Conservation (phyloP, 371 early-diverging fungal species). For the Mucor indicus region DNA sequence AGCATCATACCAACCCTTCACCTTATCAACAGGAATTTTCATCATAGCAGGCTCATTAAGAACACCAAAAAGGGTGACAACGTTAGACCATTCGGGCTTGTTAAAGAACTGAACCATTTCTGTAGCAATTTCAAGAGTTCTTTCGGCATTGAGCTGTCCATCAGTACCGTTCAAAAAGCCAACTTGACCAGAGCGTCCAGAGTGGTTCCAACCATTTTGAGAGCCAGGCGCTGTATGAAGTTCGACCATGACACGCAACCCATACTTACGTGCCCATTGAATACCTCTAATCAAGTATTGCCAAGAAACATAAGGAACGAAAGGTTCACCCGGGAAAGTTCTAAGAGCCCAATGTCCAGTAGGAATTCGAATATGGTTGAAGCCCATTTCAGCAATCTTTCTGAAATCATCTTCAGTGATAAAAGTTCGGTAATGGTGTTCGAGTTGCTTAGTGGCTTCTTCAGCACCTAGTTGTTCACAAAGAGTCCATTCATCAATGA, state of each 20-base stretch:
- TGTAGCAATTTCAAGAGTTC: slow-evolving; percentile 29
- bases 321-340: slow-evolving; percentile 46
- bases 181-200: slow-evolving; percentile 46
- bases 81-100: slow-evolving; percentile 49
- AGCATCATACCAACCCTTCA: slow-evolving; percentile 30
- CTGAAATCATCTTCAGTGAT: slow-evolving; percentile 69
- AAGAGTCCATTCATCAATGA: slow-evolving; percentile 67
- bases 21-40: slow-evolving; percentile 16
- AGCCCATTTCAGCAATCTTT: slow-evolving; percentile 58
- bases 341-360: slow-evolving; percentile 73
- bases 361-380: slow-evolving; percentile 78
- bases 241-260: slow-evolving; percentile 71
- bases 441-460: slow-evolving; percentile 48
- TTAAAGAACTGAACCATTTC: slow-evolving; percentile 38
- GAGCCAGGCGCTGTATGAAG: slow-evolving; percentile 77
- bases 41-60: slow-evolving; percentile 48
- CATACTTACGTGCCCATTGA: slow-evolving; percentile 67
- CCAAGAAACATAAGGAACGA: slow-evolving; percentile 52
- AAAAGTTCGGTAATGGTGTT: slow-evolving; percentile 64
- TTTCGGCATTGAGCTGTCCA: slow-evolving; percentile 31
- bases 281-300: slow-evolving; percentile 58
- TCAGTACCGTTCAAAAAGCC: slow-evolving; percentile 50
- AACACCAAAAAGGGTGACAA: slow-evolving; percentile 53
- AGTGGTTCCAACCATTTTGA: slow-evolving; percentile 79
- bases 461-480: slow-evolving; percentile 56